Evolutionary conservation across 139 green algal genomes (phyloP).

Genomic region (Picochlorum sp.): DNA sequence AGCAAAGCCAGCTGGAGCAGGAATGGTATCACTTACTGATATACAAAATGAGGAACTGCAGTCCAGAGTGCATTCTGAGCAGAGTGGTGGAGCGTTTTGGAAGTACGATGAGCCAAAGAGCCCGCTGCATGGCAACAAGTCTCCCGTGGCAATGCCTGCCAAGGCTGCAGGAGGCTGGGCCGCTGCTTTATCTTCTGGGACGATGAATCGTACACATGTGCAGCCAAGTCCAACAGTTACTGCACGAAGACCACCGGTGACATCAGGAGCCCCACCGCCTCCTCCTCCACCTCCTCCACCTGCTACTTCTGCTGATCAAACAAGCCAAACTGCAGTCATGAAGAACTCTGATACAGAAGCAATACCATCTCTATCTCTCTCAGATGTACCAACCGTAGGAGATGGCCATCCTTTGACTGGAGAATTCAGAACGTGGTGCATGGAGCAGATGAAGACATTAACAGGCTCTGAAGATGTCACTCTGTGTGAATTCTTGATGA

Average conservation of each 20-base stretch:
- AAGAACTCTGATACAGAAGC: too few species aligned
- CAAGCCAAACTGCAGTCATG: not conserved
- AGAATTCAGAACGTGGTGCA: conserved; percentile 41
- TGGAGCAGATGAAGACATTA: conserved; percentile 49
- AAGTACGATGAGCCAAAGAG: conserved; percentile 37
- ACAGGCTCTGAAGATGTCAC: conserved; percentile 52
- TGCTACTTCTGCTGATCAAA: not conserved
- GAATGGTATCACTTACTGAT: conserved; percentile 25
- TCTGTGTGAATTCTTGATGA: conserved; percentile 66
- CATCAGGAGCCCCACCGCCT: not conserved
- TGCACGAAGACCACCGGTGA: not conserved
- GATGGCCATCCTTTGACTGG: not conserved
- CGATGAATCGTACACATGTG: not conserved
- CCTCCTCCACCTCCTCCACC: not conserved
- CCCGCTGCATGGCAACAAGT: not conserved
- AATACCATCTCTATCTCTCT: not conserved
- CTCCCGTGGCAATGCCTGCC: not conserved
- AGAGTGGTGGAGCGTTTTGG: conserved; percentile 48
- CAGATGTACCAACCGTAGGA: not conserved
- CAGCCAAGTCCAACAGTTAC: not conserved
- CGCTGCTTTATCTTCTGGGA: not conserved
- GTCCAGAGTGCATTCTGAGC: not conserved
- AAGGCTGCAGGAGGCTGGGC: not conserved
- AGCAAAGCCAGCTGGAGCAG: conserved; percentile 6
- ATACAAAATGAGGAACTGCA: conserved; percentile 42